Conservation (phyloP, 768 basidiomycete genomes). For the Hygrophoropsis aurantiaca region DNA sequence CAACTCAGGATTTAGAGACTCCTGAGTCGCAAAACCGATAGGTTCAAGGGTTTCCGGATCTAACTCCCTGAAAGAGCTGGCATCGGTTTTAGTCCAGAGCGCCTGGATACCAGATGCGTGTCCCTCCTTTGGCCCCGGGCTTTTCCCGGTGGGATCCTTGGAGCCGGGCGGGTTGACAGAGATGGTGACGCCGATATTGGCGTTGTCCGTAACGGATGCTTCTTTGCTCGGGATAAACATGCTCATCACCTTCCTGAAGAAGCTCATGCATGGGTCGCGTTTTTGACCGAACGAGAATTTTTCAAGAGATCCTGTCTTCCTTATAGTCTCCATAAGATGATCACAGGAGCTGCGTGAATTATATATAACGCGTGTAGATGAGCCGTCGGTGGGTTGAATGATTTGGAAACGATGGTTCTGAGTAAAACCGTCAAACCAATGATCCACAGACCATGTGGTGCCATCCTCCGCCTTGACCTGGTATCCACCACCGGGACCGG, state of each 20-base stretch:
- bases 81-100: slow-evolving; percentile 34
- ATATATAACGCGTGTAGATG: slow-evolving; percentile 30
- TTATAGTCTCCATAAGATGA: slow-evolving; percentile 26
- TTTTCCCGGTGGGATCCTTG: slow-evolving; percentile 18
- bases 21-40: slow-evolving; percentile 27
- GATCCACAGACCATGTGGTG: slow-evolving; percentile 25
- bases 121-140: slow-evolving; percentile 16
- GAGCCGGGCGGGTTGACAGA: slow-evolving; percentile 29
- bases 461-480: slow-evolving; percentile 23
- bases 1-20: slow-evolving; percentile 30
- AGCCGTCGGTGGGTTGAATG: slow-evolving; percentile 18
- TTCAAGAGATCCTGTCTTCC: slow-evolving; percentile 18
- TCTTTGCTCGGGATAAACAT: slow-evolving; percentile 24
- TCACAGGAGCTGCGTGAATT: slow-evolving; percentile 31
- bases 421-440: slow-evolving; percentile 44
- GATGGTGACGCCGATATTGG: slow-evolving; percentile 27
- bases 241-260: slow-evolving; percentile 30
- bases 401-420: slow-evolving; percentile 42
- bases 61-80: slow-evolving; percentile 26
- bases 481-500: slow-evolving; percentile 35
- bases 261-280: slow-evolving; percentile 28
- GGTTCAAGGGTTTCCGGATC: slow-evolving; percentile 39
- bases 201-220: slow-evolving; percentile 1
- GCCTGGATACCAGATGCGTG: slow-evolving; percentile 25
- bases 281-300: slow-evolving; percentile 28